Conservation (phyloP, 805 yeast genomes). For the Isabelozyma rhagii region DNA sequence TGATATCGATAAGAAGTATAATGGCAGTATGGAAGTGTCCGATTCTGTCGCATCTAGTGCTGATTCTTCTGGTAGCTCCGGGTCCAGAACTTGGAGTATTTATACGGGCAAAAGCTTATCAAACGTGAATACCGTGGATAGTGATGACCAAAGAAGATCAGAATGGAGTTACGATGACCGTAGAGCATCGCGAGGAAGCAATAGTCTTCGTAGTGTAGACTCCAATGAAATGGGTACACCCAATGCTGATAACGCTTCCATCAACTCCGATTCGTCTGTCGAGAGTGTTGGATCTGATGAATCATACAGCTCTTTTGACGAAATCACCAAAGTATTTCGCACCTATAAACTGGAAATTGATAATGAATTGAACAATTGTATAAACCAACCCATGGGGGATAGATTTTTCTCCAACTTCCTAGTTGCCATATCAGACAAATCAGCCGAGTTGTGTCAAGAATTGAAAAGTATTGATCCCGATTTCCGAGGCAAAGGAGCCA, state of each 20-base stretch:
- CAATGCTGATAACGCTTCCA: slow-evolving; percentile 10
- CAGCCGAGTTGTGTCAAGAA: slow-evolving; percentile 32
- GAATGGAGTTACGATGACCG: too few relatives aligned
- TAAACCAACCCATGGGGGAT: slow-evolving; percentile 16
- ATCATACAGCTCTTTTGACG: slow-evolving; percentile 38
- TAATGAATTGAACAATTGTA: slow-evolving; percentile 10
- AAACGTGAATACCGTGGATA: background rate
- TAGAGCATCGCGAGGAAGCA: too few relatives aligned
- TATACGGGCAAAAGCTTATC: background rate
- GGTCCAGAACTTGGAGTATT: background rate
- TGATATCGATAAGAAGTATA: slow-evolving; percentile 14
- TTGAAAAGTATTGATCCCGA: slow-evolving; percentile 35
- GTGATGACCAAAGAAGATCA: too few relatives aligned
- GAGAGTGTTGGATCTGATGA: slow-evolving; percentile 21
- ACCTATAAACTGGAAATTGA: slow-evolving; percentile 22
- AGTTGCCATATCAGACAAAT: slow-evolving; percentile 30
- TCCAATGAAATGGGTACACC: background rate
- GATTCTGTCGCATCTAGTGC: background rate
- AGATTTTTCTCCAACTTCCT: slow-evolving; percentile 26
- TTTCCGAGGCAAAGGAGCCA: slow-evolving; percentile 39
- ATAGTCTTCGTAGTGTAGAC: too few relatives aligned
- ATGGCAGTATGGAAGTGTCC: background rate
- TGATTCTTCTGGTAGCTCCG: background rate
- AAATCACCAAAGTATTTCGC: slow-evolving; percentile 31
- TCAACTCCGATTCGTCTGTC: slow-evolving; percentile 16